phyloP scores from a whole-genome alignment of 2,329 filamentous ascomycete genomes.

The Cryphonectria japonica region DNA sequence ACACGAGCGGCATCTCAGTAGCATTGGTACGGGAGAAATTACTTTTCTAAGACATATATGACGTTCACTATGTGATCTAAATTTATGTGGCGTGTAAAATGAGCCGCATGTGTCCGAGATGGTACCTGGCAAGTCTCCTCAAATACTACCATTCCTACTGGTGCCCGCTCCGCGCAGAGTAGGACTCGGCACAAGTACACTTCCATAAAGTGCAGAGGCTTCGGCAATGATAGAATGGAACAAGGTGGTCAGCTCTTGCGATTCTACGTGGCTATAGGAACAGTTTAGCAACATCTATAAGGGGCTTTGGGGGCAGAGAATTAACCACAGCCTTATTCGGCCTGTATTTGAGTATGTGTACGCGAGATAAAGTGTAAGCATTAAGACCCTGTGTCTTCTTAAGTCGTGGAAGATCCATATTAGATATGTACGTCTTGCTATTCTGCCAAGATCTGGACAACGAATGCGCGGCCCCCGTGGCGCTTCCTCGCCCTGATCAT shows the following conservation, averaged over 20 bases:
- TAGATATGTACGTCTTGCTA: not conserved
- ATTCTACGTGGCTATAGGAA: not conserved
- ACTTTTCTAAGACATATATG: not conserved
- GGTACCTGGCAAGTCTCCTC: not conserved
- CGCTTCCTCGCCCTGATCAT: not conserved
- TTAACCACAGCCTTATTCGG: not conserved
- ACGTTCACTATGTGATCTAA: conserved; percentile 3
- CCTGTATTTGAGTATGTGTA: not conserved
- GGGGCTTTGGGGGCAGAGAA: too few species aligned
- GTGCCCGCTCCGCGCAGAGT: conserved; percentile 7
- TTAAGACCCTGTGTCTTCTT: too few species aligned
- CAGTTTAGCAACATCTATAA: too few species aligned
- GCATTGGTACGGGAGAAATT: not conserved
- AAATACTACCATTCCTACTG: not conserved
- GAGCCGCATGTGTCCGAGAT: not conserved
- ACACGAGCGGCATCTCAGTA: not conserved
- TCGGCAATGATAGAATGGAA: not conserved
- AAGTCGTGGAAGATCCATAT: too few species aligned
- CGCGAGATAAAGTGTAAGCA: too few species aligned
- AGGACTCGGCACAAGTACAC: not conserved
- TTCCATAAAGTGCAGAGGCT: not conserved
- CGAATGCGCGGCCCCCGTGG: not conserved
- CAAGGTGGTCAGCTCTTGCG: too few species aligned
- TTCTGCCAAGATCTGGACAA: not conserved
- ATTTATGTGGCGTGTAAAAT: not conserved